Evolutionary conservation across 768 basidiomycete genomes (phyloP).

Genomic region (Sarcodon aspratus): DNA sequence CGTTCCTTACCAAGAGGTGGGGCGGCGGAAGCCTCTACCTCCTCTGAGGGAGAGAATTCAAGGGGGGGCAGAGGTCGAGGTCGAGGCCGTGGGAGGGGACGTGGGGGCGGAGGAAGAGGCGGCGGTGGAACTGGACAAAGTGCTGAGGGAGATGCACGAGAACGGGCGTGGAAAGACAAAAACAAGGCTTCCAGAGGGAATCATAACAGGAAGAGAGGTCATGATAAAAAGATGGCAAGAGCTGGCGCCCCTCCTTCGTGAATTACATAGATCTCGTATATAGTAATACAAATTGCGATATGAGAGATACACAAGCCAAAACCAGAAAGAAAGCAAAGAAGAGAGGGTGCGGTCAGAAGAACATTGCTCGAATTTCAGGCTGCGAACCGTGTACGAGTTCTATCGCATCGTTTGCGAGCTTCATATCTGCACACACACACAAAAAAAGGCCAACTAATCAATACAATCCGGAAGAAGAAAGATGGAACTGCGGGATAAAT

Average conservation of each 20-base stretch:
- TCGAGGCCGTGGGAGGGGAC: slow-evolving; percentile 29
- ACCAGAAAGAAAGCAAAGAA: background rate
- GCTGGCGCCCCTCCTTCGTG: slow-evolving; percentile 27
- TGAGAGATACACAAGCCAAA: background rate
- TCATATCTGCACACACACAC: background rate
- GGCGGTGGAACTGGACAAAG: slow-evolving; percentile 26
- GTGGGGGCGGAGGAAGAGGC: slow-evolving; percentile 24
- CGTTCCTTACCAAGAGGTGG: background rate
- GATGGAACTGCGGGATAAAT: background rate
- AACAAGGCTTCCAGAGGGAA: slow-evolving; percentile 66
- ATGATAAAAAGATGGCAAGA: slow-evolving; percentile 81
- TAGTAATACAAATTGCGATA: background rate
- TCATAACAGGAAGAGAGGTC: slow-evolving; percentile 69
- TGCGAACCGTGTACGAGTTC: background rate
- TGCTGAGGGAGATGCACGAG: slow-evolving; percentile 30
- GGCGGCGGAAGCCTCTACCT: slow-evolving; percentile 2
- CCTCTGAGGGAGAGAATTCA: slow-evolving; percentile 20
- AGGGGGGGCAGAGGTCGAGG: slow-evolving; percentile 13
- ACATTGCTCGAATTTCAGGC: background rate
- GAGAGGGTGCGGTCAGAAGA: background rate
- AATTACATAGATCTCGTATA: background rate
- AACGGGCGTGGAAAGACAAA: slow-evolving; percentile 66
- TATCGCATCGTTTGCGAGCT: background rate
- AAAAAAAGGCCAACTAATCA: background rate
- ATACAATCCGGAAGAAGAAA: background rate